Conservation (phyloP, 345 rosid species). For the Citrus reticulata region DNA sequence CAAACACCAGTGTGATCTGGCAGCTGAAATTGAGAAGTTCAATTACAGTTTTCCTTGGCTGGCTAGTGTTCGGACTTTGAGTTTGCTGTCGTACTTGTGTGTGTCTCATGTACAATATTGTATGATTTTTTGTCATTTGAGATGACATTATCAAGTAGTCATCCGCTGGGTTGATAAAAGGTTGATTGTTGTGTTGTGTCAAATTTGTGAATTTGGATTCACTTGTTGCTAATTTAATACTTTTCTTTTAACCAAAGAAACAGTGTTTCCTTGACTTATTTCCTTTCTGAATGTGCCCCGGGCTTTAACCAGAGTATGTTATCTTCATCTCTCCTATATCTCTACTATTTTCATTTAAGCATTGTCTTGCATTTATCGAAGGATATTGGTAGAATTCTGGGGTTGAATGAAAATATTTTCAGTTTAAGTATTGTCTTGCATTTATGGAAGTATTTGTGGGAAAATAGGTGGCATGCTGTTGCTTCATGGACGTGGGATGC, state of each 20-base stretch:
- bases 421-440: no score
- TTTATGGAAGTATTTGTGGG: neutral
- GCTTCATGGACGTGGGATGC: constrained; percentile 99
- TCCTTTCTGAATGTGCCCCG: neutral
- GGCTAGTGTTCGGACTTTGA: neutral
- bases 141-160: neutral
- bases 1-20: neutral
- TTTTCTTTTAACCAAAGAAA: neutral
- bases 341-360: neutral
- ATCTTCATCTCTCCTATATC: constrained; percentile 7
- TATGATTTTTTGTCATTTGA: neutral
- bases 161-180: neutral
- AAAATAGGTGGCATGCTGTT: constrained; percentile 89
- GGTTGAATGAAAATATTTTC: no score
- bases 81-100: neutral
- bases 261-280: constrained; percentile 30
- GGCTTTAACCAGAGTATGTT: constrained; percentile 39
- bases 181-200: neutral
- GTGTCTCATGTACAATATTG: neutral
- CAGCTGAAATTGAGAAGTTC: neutral
- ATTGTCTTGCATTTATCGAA: neutral
- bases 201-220: neutral
- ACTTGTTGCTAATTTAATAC: neutral
- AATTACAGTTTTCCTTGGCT: neutral
- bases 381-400: neutral